Evolutionary conservation across 2,329 filamentous ascomycete genomes (phyloP), one percentile per base, ranked within the genome.

Genomic region (Byssochlamys sp.): DNA sequence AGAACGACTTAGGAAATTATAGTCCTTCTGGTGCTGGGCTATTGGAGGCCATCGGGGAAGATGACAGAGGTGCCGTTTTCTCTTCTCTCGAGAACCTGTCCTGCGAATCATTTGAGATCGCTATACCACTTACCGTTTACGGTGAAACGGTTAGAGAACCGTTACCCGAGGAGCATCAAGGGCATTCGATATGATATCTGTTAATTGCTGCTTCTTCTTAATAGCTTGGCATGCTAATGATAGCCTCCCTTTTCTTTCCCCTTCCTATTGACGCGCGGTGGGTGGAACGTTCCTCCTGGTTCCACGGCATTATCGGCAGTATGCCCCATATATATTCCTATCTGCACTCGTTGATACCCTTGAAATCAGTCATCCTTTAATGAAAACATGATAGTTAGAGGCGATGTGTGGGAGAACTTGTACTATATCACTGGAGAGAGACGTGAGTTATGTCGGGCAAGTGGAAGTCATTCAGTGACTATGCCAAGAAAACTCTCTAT

Each of bases 61-160:
- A 96, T 68, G 89, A 95, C 62, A 80, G 90, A 49, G 90, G 90
- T 1, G 82, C 86, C 0, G 82, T 94, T 12, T 78, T 91, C 55
- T 89, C 90, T 14, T 89, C 89, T 0, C 83, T 87, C 54, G 89
- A 95, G 75, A 84, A 85, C 61, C 67, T 96, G 55, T 81, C 85
- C 7, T 92, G 90, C 65, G 91, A 96, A 76, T 95, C 89, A 66
- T 96, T 96, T 73, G 91, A 96, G 72, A 88, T 95, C 52, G 84
- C 85, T 33, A 90, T 96, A 52, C 91, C 91, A 27, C 76, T 96
- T 62, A 84, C 85, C 54, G 88, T 96, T 9, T 96, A 95, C 65
- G 81, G 81, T 4, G 80, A 81, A 60, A 76, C 78, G 4, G 75
- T 79, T 29, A 75, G 77, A 27, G 75, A 76, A 57, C 69, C 66